Conservation (phyloP, 352 stramenopile genomes). For the Thalassiosira exigua region DNA sequence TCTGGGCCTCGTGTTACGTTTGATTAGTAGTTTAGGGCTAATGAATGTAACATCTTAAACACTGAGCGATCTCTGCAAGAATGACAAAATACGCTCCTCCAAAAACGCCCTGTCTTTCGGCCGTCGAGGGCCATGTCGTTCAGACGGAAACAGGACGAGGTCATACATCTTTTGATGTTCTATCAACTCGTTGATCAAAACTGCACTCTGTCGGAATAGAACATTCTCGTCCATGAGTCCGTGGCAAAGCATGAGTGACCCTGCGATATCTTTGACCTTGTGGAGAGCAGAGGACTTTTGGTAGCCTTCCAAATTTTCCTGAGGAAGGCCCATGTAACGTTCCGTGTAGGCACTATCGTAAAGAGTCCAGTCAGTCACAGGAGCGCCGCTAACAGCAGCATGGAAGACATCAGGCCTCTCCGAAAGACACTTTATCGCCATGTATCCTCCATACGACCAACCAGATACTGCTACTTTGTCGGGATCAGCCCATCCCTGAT, state of each 20-base stretch:
- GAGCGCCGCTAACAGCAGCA: slow-evolving; percentile 93
- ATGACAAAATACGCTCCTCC: slow-evolving; percentile 89
- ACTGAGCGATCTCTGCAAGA: slow-evolving; percentile 1
- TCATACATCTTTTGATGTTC: slow-evolving; percentile 94
- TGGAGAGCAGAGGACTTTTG: slow-evolving; percentile 90
- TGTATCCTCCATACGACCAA: slow-evolving; percentile 98
- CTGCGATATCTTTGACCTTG: slow-evolving; percentile 90
- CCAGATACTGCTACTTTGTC: slow-evolving; percentile 94
- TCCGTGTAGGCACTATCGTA: slow-evolving; percentile 99
- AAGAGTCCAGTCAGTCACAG: slow-evolving; percentile 96
- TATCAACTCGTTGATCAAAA: too few relatives aligned
- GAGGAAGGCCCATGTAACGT: slow-evolving; percentile 94
- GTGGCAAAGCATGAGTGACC: slow-evolving; percentile 93
- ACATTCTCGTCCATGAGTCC: slow-evolving; percentile 98
- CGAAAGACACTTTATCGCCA: slow-evolving; percentile 94
- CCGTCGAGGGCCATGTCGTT: slow-evolving; percentile 94
- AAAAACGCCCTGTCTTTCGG: slow-evolving; percentile 94
- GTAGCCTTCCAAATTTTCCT: slow-evolving; percentile 92
- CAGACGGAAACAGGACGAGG: slow-evolving; percentile 94
- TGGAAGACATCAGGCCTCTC: slow-evolving; percentile 94
- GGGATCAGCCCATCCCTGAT: slow-evolving; percentile 89
- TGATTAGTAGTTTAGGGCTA: too few relatives aligned
- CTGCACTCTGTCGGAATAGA: slow-evolving; percentile 96
- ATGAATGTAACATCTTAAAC: too few relatives aligned
- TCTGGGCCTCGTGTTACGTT: too few relatives aligned